A percentile compares a stretch with the other conserved stretches of the same genome.
These are phyloP conservation scores for Baudoinia panamericana DNA, from an alignment of 495 filamentous ascomycete genomes.

Conservation along the genomic window DNA sequence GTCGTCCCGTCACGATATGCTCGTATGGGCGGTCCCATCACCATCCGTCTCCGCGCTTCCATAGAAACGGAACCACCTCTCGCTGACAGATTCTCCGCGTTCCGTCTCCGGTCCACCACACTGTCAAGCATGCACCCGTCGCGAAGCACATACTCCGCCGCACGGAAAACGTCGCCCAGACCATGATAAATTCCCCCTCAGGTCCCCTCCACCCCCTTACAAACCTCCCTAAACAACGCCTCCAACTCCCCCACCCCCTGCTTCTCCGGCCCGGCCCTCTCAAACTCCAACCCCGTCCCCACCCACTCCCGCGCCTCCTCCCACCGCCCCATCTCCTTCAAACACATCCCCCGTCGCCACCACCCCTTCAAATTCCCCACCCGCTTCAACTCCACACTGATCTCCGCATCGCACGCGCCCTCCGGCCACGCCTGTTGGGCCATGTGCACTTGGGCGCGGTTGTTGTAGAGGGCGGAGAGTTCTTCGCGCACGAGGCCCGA, in stretches of 20 bases:
- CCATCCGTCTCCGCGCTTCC: no score
- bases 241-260: slow-evolving; percentile 15
- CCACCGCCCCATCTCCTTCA: slow-evolving; percentile 80
- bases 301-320: slow-evolving; percentile 72
- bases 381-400: slow-evolving; percentile 78
- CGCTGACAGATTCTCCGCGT: no score
- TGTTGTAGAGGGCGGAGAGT: slow-evolving; percentile 60
- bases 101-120: no score
- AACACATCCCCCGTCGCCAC: slow-evolving; percentile 70
- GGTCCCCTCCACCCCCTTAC: slow-evolving; percentile 7
- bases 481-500: slow-evolving; percentile 70
- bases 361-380: slow-evolving; percentile 84
- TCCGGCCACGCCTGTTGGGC: slow-evolving; percentile 64
- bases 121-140: no score
- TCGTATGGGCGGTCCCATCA: no score
- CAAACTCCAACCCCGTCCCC: slow-evolving; percentile 63
- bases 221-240: slow-evolving; percentile 11
- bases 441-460: slow-evolving; percentile 86
- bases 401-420: slow-evolving; percentile 69
- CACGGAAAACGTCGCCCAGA: no score
- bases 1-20: no score
- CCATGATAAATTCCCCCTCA: slow-evolving; percentile 7
- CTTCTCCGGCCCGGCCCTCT: slow-evolving; percentile 30
- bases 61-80: no score
- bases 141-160: no score